A percentile compares a stretch with the other conserved stretches of the same genome.
Conservation (phyloP, 2,329 filamentous ascomycete species). For the Pyrenochaeta sp. region DNA sequence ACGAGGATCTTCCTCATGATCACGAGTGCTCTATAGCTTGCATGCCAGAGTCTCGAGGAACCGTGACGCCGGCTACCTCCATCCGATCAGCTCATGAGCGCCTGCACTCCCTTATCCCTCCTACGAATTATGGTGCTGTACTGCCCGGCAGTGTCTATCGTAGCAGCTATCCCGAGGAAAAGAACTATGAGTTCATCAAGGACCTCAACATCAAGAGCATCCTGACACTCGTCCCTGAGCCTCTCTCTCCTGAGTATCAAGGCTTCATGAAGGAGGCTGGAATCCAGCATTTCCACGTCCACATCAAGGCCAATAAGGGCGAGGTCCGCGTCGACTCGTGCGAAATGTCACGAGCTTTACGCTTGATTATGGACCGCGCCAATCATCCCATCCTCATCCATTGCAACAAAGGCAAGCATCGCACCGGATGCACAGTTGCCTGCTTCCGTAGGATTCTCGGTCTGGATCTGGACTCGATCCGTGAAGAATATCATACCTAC, state of each 20-base stretch:
- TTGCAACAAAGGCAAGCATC: slow-evolving; percentile 94
- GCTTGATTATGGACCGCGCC: slow-evolving; percentile 72
- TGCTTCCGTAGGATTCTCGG: slow-evolving; percentile 75
- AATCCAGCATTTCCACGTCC: slow-evolving; percentile 78
- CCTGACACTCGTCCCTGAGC: slow-evolving; percentile 67
- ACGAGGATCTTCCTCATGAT: slow-evolving; percentile 43
- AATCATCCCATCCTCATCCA: slow-evolving; percentile 87
- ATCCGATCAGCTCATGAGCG: slow-evolving; percentile 37
- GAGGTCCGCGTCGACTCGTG: slow-evolving; percentile 49
- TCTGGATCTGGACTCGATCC: slow-evolving; percentile 68
- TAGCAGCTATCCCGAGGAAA: slow-evolving; percentile 77
- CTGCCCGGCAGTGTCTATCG: slow-evolving; percentile 77
- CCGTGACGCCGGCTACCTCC: slow-evolving; percentile 23
- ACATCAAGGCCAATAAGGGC: slow-evolving; percentile 90
- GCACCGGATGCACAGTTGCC: slow-evolving; percentile 88
- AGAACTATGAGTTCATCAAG: slow-evolving; percentile 75
- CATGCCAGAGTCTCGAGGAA: slow-evolving; percentile 21
- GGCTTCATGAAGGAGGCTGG: slow-evolving; percentile 71
- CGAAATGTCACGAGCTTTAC: slow-evolving; percentile 74
- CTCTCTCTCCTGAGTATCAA: slow-evolving; percentile 57
- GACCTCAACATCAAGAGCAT: slow-evolving; percentile 78
- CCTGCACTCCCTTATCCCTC: slow-evolving; percentile 56
- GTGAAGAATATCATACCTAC: slow-evolving; percentile 78
- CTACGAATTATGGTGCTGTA: slow-evolving; percentile 80
- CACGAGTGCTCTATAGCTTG: slow-evolving; percentile 22